Evolutionary conservation across 768 basidiomycete species (phyloP), one percentile per base, ranked within the genome.

Genomic region (Tulasnella sp.): DNA sequence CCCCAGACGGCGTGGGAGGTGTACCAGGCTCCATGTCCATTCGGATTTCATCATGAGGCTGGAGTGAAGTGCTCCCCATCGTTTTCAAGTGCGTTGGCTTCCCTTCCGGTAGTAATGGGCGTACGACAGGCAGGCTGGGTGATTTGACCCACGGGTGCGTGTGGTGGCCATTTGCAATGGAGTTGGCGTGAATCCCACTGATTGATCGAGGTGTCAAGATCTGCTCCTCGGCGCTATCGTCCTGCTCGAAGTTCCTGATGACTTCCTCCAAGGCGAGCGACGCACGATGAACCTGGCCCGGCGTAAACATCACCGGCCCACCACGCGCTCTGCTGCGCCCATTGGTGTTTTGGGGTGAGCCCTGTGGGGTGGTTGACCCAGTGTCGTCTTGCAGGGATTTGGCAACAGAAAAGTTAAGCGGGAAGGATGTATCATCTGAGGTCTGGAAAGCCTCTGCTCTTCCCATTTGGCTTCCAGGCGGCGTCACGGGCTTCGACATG

Each of bases 221-320:
- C 27, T 80, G 80, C 64, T 88, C 85, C 62, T 80, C 78, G 5
- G 64, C 64, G 67, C 88, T 86, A 49, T 89, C 78, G 68, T 88
- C 85, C 66, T 81, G 56, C 42, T 63, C 64, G 15, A 66, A 47
- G 30, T 61, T 51, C 24, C 50, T 79, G 58, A 92, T 86, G 10
- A 78, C 89, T 61, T 82, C 77, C 64, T 86, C 84, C 34, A 92
- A 69, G 0, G 88, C 87, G 68, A 85, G 67, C 32, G 89, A 89
- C 19, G 82, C 84, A 59, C 84, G 79, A 65, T 76, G 79, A 58
- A 83, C 69, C 19, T 72, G 78, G 26, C 77, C 74, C 17, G 80
- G 75, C 2, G 76, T 74, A 55, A 88, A 65, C 19, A 74, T 75
- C 42, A 79, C 65, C n/a, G 56, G 30, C 10, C 45, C 58, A 21